Conservation (phyloP, 2,329 filamentous ascomycete species). For the Fusarium penzigii region DNA sequence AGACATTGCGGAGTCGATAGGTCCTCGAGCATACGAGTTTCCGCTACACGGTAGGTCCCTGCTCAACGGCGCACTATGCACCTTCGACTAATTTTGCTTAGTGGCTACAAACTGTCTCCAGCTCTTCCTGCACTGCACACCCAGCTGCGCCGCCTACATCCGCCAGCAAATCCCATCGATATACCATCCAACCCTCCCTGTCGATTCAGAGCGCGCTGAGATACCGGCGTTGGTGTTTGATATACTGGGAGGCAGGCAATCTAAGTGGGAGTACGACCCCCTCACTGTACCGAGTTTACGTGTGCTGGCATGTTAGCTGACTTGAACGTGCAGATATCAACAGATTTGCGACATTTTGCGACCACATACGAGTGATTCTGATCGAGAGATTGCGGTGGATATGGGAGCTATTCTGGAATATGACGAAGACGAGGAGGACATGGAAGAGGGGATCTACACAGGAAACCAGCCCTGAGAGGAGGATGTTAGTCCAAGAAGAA, state of each 20-base stretch:
- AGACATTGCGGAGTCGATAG: conserved; percentile 8
- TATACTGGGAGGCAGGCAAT: conserved; percentile 8
- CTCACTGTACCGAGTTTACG: not conserved
- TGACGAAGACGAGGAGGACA: conserved; percentile 11
- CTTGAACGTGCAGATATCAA: conserved; percentile 4
- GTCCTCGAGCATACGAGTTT: conserved; percentile 15
- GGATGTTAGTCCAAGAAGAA: no score
- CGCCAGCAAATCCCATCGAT: not conserved
- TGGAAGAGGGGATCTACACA: no score
- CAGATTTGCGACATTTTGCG: conserved; percentile 7
- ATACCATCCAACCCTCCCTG: conserved; percentile 10
- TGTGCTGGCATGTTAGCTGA: conserved; percentile 3
- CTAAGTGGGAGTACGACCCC: conserved; percentile 13
- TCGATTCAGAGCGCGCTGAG: conserved; percentile 10
- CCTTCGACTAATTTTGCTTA: no score
- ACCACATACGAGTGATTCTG: not conserved
- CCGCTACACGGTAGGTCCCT: conserved; percentile 14
- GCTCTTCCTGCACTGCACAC: conserved; percentile 8
- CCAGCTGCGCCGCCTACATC: conserved; percentile 5
- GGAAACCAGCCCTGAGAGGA: no score
- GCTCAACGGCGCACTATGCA: not conserved
- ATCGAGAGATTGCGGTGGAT: conserved; percentile 1
- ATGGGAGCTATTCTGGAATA: conserved; percentile 12
- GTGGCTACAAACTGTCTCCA: conserved; percentile 7
- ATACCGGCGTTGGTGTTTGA: conserved; percentile 13